Evolutionary conservation across 1,284 basidiomycete genomes (phyloP).

Genomic region (Athelia sp.): DNA sequence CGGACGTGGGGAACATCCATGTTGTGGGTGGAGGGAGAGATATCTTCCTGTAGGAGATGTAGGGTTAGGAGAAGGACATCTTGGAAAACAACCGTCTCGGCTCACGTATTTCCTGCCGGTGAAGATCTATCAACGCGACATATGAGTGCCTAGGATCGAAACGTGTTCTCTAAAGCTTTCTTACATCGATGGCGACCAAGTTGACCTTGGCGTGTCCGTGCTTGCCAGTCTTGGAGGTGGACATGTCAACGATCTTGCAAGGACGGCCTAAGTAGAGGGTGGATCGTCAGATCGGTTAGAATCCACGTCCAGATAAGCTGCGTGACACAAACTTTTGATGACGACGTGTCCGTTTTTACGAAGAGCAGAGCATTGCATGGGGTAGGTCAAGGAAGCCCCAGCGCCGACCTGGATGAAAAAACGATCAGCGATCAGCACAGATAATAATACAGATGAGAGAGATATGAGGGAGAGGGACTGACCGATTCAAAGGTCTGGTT

Average conservation of each 20-base stretch:
- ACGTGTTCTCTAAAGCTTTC: slow-evolving; percentile 26
- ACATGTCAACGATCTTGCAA: slow-evolving; percentile 99
- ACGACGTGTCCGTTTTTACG: slow-evolving; percentile 94
- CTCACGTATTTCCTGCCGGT: slow-evolving; percentile 86
- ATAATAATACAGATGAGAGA: slow-evolving; percentile 9
- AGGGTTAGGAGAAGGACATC: too few relatives aligned
- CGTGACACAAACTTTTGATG: slow-evolving; percentile 70
- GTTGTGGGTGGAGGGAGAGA: slow-evolving; percentile 97
- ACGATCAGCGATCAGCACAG: slow-evolving; percentile 15
- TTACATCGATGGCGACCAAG: slow-evolving; percentile 92
- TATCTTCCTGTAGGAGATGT: slow-evolving; percentile 75
- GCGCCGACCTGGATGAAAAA: slow-evolving; percentile 50
- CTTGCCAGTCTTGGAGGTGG: slow-evolving; percentile 99
- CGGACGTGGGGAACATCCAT: slow-evolving; percentile 97
- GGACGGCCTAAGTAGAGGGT: slow-evolving; percentile 61
- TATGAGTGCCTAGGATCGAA: slow-evolving; percentile 6
- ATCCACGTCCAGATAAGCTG: slow-evolving; percentile 1
- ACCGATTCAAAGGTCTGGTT: slow-evolving; percentile 87
- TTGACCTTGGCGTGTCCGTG: slow-evolving; percentile 99
- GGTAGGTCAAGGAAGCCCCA: slow-evolving; percentile 86
- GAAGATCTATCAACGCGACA: slow-evolving; percentile 68
- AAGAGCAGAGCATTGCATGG: slow-evolving; percentile 98
- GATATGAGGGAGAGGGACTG: slow-evolving; percentile 9
- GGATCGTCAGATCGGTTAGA: slow-evolving; percentile 5
- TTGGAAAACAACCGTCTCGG: slow-evolving; percentile 13